phyloP scores from a whole-genome alignment of 495 filamentous ascomycete genomes.

The Hypoxylon crocopeplum region DNA sequence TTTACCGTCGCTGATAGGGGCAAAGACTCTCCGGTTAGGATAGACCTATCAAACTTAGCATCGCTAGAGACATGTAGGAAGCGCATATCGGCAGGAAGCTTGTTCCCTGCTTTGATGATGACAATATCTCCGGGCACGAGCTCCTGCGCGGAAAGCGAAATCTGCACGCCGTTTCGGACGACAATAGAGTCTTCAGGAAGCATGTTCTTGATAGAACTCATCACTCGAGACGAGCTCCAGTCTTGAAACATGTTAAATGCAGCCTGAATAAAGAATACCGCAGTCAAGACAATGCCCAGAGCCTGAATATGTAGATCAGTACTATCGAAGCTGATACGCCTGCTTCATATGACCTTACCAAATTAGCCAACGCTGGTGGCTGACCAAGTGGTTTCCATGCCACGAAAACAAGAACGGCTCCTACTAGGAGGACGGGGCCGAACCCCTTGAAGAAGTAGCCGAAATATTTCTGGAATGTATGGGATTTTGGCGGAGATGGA shows the following conservation, averaged over 20 bases:
- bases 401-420: slow-evolving; percentile 69
- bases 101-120: slow-evolving; percentile 68
- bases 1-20: slow-evolving; percentile 67
- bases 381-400: slow-evolving; percentile 74
- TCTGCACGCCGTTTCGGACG: slow-evolving; percentile 62
- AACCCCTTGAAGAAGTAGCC: slow-evolving; percentile 78
- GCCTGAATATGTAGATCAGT: slow-evolving; percentile 45
- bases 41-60: slow-evolving; percentile 73
- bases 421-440: slow-evolving; percentile 67
- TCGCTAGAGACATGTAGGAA: slow-evolving; percentile 68
- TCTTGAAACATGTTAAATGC: slow-evolving; percentile 71
- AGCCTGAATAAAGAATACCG: slow-evolving; percentile 74
- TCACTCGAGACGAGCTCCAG: slow-evolving; percentile 66
- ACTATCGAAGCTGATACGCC: background rate
- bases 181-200: slow-evolving; percentile 70
- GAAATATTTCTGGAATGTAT: slow-evolving; percentile 61
- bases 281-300: slow-evolving; percentile 67
- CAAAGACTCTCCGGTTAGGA: slow-evolving; percentile 70
- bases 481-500: slow-evolving; percentile 64
- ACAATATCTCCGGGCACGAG: slow-evolving; percentile 73
- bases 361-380: slow-evolving; percentile 67
- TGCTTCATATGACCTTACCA: slow-evolving; percentile 35
- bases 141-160: slow-evolving; percentile 58
- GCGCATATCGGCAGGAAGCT: slow-evolving; percentile 73
- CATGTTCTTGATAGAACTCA: slow-evolving; percentile 71